Conservation (phyloP, 164 flowering plant species). For the Sextonia rubra region DNA sequence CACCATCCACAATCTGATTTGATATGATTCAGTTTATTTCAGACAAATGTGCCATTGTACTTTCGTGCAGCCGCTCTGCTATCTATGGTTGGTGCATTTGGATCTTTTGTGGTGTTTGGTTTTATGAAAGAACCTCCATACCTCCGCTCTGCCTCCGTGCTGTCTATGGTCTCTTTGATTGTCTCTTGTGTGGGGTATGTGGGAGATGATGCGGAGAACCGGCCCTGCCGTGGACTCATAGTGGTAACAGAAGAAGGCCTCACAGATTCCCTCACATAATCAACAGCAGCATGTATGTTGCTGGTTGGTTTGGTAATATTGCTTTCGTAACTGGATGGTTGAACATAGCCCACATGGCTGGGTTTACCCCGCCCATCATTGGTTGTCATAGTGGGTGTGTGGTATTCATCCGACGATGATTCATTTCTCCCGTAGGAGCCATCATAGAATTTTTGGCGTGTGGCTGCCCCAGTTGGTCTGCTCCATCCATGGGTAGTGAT, state of each 20-base stretch:
- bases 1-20: neutral
- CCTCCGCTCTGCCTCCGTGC: slow-evolving; percentile 16
- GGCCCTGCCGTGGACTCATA: slow-evolving; percentile 2
- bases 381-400: neutral
- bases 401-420: neutral
- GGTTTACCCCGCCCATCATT: slow-evolving; percentile 27
- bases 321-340: slow-evolving; percentile 11
- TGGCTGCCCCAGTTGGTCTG: neutral
- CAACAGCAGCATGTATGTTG: slow-evolving; percentile 15
- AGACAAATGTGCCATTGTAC: slow-evolving; percentile 14
- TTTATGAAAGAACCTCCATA: slow-evolving; percentile 4
- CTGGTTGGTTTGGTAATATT: slow-evolving; percentile 18
- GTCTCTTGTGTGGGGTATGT: slow-evolving; percentile 6
- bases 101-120: neutral
- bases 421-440: neutral
- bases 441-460: slow-evolving; percentile 5
- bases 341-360: slow-evolving; percentile 17
- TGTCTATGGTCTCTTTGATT: slow-evolving; percentile 12
- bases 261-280: slow-evolving; percentile 12
- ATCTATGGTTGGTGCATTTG: slow-evolving; percentile 9
- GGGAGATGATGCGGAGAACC: slow-evolving; percentile 11
- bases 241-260: slow-evolving; percentile 4
- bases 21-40: neutral
- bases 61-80: slow-evolving; percentile 13
- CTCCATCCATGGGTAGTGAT: neutral